Base-by-base conservation (phyloP, 805 yeast genomes). In the Saccharomyces eubayanus region DNA sequence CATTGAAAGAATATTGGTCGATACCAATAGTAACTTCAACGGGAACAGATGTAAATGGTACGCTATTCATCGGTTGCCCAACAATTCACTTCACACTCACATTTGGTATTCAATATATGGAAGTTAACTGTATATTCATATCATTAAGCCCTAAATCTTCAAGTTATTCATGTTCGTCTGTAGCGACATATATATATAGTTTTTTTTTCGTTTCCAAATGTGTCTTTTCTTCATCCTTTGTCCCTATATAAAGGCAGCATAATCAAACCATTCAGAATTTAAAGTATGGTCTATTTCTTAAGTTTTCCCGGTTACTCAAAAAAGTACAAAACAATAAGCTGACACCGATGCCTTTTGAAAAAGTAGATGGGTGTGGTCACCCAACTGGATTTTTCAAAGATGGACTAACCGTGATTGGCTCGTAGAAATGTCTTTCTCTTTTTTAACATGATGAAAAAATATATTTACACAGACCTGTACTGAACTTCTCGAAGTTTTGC, bases 391-490 rank as follows among this genome's bases (percentile, higher is more conserved):
- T n/a, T 46, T 27, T 30, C 40, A n/a, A 49, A 9, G 31, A 8
- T 27, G 14, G 29, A 16, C 21, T 16, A 24, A 49, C 24, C 9
- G 24, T 49, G 12, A 5, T 21, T 27, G 12, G 14, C 24, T 16
- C n/a, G 21, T 16, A 12, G 14, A 40, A 31, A 46, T 8, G 21
- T 28, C 21, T 31, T 50, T 24, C 28, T 46, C 31, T n/a, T n/a
- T 41, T 56, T 49, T 49, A 49, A 48, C 51, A 62, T 69, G 72
- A 68, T 69, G 72, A 67, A 57, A 68, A 54, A 62, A 59, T 50
- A 59, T 58, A 59, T 61, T 66, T 60, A 64, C 69, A 69, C 73
- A 69, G 73, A 69, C 73, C 73, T 69, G 73, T 62, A 62, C 73
- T 67, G 69, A 69, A 64, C 62, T 54, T 55, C 56, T 59, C 58